A percentile compares a stretch with the other conserved stretches of the same genome.
Conservation (phyloP, 768 basidiomycete species). For the Russula vinacea region DNA sequence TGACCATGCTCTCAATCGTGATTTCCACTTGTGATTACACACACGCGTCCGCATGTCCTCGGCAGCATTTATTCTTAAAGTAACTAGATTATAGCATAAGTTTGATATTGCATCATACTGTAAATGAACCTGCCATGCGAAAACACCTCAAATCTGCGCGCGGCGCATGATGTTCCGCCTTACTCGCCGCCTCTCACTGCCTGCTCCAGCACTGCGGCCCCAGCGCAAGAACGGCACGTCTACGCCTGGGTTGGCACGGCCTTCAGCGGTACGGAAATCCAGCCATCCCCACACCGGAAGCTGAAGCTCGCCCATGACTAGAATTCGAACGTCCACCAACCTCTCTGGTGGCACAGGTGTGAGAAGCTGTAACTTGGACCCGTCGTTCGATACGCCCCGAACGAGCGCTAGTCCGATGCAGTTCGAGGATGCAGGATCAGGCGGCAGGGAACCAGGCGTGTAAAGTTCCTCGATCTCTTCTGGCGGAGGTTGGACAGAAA, state of each 20-base stretch:
- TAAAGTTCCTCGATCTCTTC: constrained; percentile 47
- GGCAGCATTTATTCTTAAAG: too few relatives aligned
- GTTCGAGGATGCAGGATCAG: constrained; percentile 55
- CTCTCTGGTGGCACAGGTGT: constrained; percentile 62
- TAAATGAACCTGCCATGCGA: background rate
- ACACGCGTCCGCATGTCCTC: too few relatives aligned
- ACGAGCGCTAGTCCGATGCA: constrained; percentile 80
- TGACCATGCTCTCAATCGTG: too few relatives aligned
- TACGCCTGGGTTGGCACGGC: constrained; percentile 52
- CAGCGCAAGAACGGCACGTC: constrained; percentile 77
- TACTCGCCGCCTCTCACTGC: constrained; percentile 66
- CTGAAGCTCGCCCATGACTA: constrained; percentile 88
- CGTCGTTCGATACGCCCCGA: constrained; percentile 41
- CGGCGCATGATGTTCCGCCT: constrained; percentile 86
- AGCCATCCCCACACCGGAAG: constrained; percentile 85
- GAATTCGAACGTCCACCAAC: constrained; percentile 44
- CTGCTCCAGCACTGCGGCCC: constrained; percentile 67
- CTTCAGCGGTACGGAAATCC: constrained; percentile 52
- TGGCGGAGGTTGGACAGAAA: constrained; percentile 35
- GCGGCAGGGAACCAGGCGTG: constrained; percentile 50
- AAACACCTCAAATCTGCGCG: constrained; percentile 54
- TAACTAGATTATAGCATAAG: background rate
- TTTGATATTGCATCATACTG: background rate
- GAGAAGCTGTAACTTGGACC: constrained; percentile 61
- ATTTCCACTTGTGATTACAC: too few relatives aligned